Conservation (phyloP, 768 basidiomycete genomes). For the Tulasnella sp. region DNA sequence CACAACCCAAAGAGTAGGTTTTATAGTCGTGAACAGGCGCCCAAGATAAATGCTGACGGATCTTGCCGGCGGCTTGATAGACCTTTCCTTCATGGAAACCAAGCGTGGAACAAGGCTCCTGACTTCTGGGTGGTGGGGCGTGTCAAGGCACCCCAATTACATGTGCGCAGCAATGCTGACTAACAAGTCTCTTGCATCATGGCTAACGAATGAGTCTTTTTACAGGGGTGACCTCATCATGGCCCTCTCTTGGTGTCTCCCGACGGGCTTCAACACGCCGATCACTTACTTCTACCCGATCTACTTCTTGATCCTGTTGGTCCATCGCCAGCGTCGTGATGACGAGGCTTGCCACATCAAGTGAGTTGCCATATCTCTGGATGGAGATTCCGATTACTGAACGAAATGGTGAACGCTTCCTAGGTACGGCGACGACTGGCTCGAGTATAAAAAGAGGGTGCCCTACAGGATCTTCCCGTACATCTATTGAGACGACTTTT, state of each 20-base stretch:
- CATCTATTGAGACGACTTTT: conserved; percentile 50
- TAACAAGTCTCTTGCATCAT: conserved; percentile 7
- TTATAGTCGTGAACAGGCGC: background rate
- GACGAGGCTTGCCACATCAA: conserved; percentile 89
- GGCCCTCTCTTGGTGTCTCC: conserved; percentile 88
- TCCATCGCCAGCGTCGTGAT: conserved; percentile 87
- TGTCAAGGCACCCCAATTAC: conserved; percentile 90
- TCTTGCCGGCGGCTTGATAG: conserved; percentile 42
- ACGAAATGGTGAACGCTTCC: background rate
- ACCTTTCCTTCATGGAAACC: conserved; percentile 74
- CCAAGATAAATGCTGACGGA: background rate
- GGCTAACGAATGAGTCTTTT: background rate
- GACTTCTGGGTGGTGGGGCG: conserved; percentile 97
- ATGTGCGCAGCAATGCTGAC: conserved; percentile 47
- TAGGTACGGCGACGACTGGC: conserved; percentile 94
- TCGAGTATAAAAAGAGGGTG: conserved; percentile 80
- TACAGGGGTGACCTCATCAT: conserved; percentile 79
- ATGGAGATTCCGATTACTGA: conserved; percentile 5
- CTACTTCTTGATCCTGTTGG: conserved; percentile 84
- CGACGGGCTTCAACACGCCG: conserved; percentile 86
- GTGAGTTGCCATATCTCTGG: conserved; percentile 44
- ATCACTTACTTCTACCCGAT: conserved; percentile 92
- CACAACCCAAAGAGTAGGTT: conserved; percentile 84
- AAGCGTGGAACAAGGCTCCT: conserved; percentile 84
- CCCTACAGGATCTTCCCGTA: conserved; percentile 84